phyloP scores from a whole-genome alignment of 169 alveolate species.

The Cystoisospora suis region DNA sequence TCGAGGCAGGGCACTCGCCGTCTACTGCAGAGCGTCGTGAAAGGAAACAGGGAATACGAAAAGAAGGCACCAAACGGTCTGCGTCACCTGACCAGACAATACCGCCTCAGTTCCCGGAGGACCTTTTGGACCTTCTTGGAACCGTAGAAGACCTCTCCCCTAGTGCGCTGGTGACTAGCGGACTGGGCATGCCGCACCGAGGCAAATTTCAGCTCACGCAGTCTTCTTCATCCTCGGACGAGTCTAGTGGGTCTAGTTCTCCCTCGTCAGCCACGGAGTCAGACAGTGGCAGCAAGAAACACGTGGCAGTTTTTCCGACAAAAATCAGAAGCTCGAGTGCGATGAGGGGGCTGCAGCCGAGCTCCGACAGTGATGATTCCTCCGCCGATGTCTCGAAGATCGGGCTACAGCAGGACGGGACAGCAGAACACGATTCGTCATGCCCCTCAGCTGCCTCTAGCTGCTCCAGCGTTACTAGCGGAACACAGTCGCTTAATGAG shows the following conservation, averaged over 20 bases:
- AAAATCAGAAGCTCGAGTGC: too few species aligned
- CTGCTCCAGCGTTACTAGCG: too few species aligned
- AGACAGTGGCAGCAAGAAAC: too few species aligned
- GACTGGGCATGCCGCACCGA: too few species aligned
- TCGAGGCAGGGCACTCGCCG: not conserved
- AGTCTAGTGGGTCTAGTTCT: not conserved
- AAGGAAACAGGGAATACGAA: not conserved
- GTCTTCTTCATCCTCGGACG: not conserved
- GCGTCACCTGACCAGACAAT: not conserved
- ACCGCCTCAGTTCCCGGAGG: not conserved
- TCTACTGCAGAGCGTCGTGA: not conserved
- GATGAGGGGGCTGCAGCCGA: too few species aligned
- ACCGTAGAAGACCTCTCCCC: not conserved
- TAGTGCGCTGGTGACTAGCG: slow-evolving; percentile 1
- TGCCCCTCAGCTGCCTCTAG: too few species aligned
- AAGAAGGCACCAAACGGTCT: not conserved
- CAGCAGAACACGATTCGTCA: too few species aligned
- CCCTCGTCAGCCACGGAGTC: not conserved
- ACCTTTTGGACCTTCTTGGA: not conserved
- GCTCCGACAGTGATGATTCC: too few species aligned
- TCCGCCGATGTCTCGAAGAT: too few species aligned
- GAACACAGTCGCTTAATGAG: too few species aligned
- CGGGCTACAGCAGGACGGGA: too few species aligned
- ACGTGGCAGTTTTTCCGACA: too few species aligned
- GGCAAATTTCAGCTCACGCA: not conserved